Percentiles rank a stretch among this genome's conserved stretches.
Conservation (phyloP, 2,329 filamentous ascomycete species). For the Alternaria consortialis region DNA sequence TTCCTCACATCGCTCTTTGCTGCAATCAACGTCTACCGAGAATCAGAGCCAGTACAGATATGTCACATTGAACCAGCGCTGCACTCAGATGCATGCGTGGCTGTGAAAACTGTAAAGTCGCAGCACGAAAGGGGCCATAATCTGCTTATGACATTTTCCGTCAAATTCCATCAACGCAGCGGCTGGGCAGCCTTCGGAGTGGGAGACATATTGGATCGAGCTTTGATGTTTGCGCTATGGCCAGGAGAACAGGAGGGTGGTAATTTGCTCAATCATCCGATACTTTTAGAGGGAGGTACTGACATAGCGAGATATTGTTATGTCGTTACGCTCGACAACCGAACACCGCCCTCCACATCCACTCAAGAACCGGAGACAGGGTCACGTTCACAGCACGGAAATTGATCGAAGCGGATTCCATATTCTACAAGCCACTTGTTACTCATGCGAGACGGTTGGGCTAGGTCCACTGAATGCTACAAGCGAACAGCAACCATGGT, state of each 20-base stretch:
- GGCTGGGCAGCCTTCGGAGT: neutral
- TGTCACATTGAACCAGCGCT: slow-evolving; percentile 4
- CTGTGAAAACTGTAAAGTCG: neutral
- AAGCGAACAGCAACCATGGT: neutral
- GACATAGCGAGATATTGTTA: neutral
- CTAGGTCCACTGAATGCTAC: slow-evolving; percentile 9
- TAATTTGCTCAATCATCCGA: neutral
- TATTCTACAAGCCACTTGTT: slow-evolving; percentile 9
- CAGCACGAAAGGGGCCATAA: neutral
- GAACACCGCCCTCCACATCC: neutral
- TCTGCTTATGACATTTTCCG: neutral
- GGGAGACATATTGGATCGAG: neutral
- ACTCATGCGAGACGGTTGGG: slow-evolving; percentile 9
- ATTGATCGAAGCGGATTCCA: slow-evolving; percentile 8
- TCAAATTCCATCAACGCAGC: neutral
- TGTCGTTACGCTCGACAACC: neutral
- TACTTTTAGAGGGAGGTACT: neutral
- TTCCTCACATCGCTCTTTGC: neutral
- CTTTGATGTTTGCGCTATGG: neutral
- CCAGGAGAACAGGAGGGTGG: neutral
- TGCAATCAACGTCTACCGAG: slow-evolving; percentile 3
- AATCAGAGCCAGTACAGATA: slow-evolving; percentile 9
- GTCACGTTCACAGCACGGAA: neutral
- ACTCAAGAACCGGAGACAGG: neutral
- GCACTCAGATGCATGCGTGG: slow-evolving; percentile 1